Conservation (phyloP, 805 yeast genomes). For the Wickerhamiella dianesei region DNA sequence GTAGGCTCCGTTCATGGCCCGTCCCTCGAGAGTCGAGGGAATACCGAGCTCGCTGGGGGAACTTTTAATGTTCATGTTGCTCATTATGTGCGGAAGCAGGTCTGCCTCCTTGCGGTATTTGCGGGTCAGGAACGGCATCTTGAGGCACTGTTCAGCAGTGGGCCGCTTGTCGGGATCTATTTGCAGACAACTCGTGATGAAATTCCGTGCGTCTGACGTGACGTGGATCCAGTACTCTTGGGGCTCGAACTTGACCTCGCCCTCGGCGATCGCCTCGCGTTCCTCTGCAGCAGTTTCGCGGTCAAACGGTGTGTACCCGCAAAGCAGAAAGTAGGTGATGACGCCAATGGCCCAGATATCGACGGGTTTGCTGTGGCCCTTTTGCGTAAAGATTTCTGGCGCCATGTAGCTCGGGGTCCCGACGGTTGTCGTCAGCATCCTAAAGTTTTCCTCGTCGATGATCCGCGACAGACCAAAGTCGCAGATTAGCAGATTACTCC, state of each 20-base stretch:
- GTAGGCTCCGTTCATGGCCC: conserved; percentile 26
- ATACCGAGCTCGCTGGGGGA: conserved; percentile 2
- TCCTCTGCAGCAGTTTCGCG: conserved; percentile 60
- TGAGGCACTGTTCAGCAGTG: conserved; percentile 32
- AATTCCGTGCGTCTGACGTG: conserved; percentile 41
- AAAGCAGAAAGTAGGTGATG: conserved; percentile 50
- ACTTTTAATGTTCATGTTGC: conserved; percentile 7
- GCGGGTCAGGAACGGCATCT: conserved; percentile 33
- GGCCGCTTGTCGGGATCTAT: conserved; percentile 35
- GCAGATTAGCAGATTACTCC: conserved; percentile 35
- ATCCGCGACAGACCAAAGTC: conserved; percentile 55
- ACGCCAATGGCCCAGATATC: conserved; percentile 75
- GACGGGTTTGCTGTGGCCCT: conserved; percentile 45
- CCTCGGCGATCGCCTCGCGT: conserved; percentile 42
- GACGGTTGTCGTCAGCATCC: conserved; percentile 35
- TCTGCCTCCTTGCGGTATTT: conserved; percentile 22
- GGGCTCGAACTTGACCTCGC: conserved; percentile 53
- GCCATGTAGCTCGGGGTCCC: conserved; percentile 70
- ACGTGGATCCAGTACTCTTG: conserved; percentile 41
- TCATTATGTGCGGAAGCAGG: conserved; percentile 23
- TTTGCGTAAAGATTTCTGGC: conserved; percentile 46
- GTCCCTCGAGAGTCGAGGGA: conserved; percentile 18
- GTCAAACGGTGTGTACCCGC: conserved; percentile 69
- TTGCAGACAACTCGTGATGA: conserved; percentile 40
- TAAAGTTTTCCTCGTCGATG: conserved; percentile 28